Percentiles rank a stretch among this genome's conserved stretches.
Conservation (phyloP, 2,329 filamentous ascomycete genomes). For the Mollisia scopiformis region DNA sequence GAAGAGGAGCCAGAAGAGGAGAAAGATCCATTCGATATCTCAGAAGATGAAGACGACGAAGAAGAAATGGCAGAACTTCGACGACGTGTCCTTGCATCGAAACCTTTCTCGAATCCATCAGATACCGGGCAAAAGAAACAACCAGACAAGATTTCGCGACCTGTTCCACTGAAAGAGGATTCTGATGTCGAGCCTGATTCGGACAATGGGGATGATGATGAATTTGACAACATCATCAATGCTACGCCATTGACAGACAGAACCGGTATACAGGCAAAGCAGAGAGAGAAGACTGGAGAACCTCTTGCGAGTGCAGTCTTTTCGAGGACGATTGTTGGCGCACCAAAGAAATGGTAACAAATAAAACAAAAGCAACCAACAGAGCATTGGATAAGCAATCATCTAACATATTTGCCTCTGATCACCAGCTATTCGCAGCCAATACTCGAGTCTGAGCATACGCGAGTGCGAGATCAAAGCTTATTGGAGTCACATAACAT, state of each 20-base stretch:
- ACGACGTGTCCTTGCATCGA: constrained; percentile 86
- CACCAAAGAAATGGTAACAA: constrained; percentile 39
- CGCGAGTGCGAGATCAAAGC: too few relatives aligned
- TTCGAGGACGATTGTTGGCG: constrained; percentile 38
- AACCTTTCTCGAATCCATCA: constrained; percentile 73
- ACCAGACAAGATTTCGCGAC: constrained; percentile 64
- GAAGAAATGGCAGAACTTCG: constrained; percentile 89
- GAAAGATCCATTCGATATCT: constrained; percentile 74
- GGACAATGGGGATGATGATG: constrained; percentile 69
- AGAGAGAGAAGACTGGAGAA: constrained; percentile 52
- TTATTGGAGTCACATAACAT: too few relatives aligned
- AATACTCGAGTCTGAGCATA: too few relatives aligned
- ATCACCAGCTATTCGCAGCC: too few relatives aligned
- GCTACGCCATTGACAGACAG: constrained; percentile 88
- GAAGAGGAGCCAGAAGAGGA: constrained; percentile 45
- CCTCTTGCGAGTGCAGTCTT: constrained; percentile 37
- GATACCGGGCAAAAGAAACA: constrained; percentile 53
- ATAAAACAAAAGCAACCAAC: not conserved
- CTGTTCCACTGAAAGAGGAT: constrained; percentile 58
- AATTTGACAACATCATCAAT: constrained; percentile 92
- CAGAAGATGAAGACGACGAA: constrained; percentile 80
- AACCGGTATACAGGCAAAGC: constrained; percentile 70
- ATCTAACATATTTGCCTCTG: too few relatives aligned
- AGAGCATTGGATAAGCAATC: too few relatives aligned
- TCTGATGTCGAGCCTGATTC: constrained; percentile 73